Evolutionary conservation across 768 basidiomycete genomes (phyloP).

Genomic region (Glaciozyma antarctica): DNA sequence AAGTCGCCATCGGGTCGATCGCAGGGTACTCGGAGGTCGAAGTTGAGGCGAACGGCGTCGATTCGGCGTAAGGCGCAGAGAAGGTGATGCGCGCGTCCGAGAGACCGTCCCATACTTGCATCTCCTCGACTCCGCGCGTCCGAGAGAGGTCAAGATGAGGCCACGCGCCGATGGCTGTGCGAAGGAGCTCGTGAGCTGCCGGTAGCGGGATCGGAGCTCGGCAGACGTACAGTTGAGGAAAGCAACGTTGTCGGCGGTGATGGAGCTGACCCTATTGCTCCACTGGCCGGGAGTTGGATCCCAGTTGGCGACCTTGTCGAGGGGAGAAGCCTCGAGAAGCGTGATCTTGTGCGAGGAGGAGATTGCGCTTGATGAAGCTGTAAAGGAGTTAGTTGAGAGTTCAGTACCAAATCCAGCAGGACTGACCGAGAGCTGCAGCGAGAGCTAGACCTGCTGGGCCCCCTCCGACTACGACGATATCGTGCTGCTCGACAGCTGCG

Average conservation of each 20-base stretch:
- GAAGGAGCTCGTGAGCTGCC: background rate
- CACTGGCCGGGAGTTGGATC: slow-evolving; percentile 47
- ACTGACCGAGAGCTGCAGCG: slow-evolving; percentile 70
- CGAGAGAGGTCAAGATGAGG: slow-evolving; percentile 56
- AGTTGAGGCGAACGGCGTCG: background rate
- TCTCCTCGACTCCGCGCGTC: slow-evolving; percentile 65
- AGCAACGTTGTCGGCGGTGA: slow-evolving; percentile 61
- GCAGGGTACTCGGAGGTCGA: slow-evolving; percentile 33
- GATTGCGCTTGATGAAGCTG: slow-evolving; percentile 48
- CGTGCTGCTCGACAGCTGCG: slow-evolving; percentile 44
- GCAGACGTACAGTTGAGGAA: slow-evolving; percentile 54
- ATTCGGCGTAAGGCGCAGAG: slow-evolving; percentile 42
- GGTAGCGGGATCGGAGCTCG: background rate
- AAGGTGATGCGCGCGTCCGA: slow-evolving; percentile 71
- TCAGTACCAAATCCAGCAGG: background rate
- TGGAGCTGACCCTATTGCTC: slow-evolving; percentile 77
- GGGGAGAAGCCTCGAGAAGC: slow-evolving; percentile 71
- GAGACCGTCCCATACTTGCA: slow-evolving; percentile 81
- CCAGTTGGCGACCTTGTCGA: slow-evolving; percentile 64
- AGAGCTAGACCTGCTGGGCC: slow-evolving; percentile 86
- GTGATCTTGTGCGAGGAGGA: slow-evolving; percentile 54
- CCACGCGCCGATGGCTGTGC: slow-evolving; percentile 63
- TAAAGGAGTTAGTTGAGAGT: background rate
- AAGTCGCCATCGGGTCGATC: slow-evolving; percentile 55
- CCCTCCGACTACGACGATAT: slow-evolving; percentile 89